Conservation (phyloP, 768 basidiomycete species). For the Mycena belliarum region DNA sequence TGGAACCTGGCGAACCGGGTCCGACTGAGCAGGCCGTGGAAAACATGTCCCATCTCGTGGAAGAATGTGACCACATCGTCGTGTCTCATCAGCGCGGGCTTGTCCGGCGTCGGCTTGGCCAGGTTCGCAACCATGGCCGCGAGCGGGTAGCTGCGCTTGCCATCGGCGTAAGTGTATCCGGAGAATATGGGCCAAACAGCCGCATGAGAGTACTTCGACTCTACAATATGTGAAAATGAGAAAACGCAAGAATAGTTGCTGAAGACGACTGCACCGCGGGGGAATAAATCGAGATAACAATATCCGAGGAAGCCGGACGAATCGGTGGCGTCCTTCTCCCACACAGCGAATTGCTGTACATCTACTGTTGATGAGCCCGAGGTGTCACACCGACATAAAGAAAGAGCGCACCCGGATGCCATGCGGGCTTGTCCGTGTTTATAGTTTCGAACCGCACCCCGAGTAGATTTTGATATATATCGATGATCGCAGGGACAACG, state of each 20-base stretch:
- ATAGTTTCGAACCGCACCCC: slow-evolving; percentile 72
- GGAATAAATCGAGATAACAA: slow-evolving; percentile 87
- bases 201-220: slow-evolving; percentile 81
- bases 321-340: slow-evolving; percentile 76
- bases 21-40: slow-evolving; percentile 65
- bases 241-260: slow-evolving; percentile 1
- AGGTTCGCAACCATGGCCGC: slow-evolving; percentile 90
- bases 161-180: slow-evolving; percentile 59
- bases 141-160: slow-evolving; percentile 69
- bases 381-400: not conserved
- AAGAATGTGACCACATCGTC: slow-evolving; percentile 89
- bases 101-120: slow-evolving; percentile 78
- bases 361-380: slow-evolving; percentile 41
- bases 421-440: slow-evolving; percentile 61
- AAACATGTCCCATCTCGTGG: slow-evolving; percentile 85
- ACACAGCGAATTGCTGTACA: slow-evolving; percentile 82
- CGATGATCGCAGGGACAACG: slow-evolving; percentile 80
- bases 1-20: slow-evolving; percentile 80
- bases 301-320: slow-evolving; percentile 78
- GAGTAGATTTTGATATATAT: slow-evolving; percentile 82
- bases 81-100: slow-evolving; percentile 85
- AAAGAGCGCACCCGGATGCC: slow-evolving; percentile 69
- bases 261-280: slow-evolving; percentile 54
- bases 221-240: slow-evolving; percentile 35
- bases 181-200: slow-evolving; percentile 80